These are phyloP conservation scores for Staphylotrichum tortipilum DNA, from an alignment of 495 filamentous ascomycete species.

Conservation along the genomic window DNA sequence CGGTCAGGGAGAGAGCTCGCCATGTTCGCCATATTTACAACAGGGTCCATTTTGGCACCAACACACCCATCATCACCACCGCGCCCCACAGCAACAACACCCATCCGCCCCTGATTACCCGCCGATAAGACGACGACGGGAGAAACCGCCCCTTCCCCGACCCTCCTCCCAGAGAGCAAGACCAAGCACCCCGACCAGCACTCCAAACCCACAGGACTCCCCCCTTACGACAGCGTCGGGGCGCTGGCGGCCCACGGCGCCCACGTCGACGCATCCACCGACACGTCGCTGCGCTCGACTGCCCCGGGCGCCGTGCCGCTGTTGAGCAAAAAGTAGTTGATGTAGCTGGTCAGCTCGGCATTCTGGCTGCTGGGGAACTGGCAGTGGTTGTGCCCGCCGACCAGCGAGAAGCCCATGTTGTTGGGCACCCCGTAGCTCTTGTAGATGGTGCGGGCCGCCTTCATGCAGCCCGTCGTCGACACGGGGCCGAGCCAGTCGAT, in stretches of 20 bases:
- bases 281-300: slow-evolving; percentile 34
- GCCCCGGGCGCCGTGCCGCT: slow-evolving; percentile 23
- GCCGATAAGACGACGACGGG: neutral
- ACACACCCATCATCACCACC: no score
- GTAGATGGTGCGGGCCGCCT: slow-evolving; percentile 43
- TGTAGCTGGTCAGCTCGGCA: slow-evolving; percentile 40
- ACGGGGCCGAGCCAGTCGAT: slow-evolving; percentile 49
- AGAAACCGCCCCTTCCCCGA: neutral
- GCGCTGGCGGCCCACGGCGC: slow-evolving; percentile 31
- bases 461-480: slow-evolving; percentile 47
- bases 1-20: neutral
- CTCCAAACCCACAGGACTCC: neutral
- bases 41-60: neutral
- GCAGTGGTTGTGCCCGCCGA: slow-evolving; percentile 48
- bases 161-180: no score
- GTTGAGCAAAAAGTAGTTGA: slow-evolving; percentile 39
- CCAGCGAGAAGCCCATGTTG: slow-evolving; percentile 48
- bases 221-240: slow-evolving; percentile 29
- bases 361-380: slow-evolving; percentile 41
- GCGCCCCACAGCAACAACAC: no score
- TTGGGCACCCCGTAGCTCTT: slow-evolving; percentile 40
- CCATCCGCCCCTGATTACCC: neutral
- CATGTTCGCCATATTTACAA: slow-evolving; percentile 6
- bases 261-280: slow-evolving; percentile 30
- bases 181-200: neutral